Conservation (phyloP, 2,329 filamentous ascomycete genomes). For the Botrytis galanthina region DNA sequence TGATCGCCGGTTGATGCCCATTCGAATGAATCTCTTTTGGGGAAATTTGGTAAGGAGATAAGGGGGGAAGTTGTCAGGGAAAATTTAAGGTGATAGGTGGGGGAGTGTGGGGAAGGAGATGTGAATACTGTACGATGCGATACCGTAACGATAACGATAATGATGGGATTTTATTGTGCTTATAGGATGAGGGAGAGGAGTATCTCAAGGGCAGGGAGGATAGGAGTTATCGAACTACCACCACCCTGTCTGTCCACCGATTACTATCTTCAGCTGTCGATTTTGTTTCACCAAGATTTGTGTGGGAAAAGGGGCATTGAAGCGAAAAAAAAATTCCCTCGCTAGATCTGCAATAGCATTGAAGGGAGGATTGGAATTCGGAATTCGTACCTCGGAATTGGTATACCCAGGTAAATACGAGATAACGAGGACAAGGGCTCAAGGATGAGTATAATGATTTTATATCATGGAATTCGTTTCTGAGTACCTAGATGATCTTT, state of each 20-base stretch:
- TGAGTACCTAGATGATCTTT: background rate
- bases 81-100: background rate
- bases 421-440: background rate
- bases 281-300: background rate
- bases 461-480: background rate
- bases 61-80: background rate
- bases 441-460: background rate
- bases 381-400: background rate
- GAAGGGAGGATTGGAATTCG: background rate
- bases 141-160: fast-evolving
- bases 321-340: background rate
- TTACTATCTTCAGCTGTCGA: background rate
- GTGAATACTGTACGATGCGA: background rate
- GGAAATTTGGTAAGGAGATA: background rate
- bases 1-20: background rate
- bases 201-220: background rate
- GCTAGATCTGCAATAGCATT: background rate
- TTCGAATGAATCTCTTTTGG: background rate
- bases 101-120: fast-evolving
- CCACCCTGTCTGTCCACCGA: background rate
- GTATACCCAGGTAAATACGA: background rate
- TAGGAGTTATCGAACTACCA: background rate
- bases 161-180: background rate
- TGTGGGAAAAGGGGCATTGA: background rate
- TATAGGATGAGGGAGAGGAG: background rate